Conservation (phyloP, 345 rosid species). For the Linum usitatissimum region DNA sequence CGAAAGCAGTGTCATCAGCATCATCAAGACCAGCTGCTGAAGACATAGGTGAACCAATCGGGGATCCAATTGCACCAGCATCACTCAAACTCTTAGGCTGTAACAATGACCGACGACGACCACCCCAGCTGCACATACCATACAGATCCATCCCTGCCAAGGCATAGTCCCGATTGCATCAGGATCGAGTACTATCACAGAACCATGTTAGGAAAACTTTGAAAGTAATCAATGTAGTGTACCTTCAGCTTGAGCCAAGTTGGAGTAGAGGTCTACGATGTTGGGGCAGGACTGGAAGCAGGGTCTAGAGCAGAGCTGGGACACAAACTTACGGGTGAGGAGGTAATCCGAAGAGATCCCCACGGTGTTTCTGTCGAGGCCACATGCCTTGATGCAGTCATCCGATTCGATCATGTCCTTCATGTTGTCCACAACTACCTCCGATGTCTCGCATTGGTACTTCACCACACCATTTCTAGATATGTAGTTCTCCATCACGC, state of each 20-base stretch:
- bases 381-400: constrained; percentile 20
- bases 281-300: constrained; percentile 22
- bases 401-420: constrained; percentile 19
- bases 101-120: not conserved
- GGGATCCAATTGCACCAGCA: not conserved
- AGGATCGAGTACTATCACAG: not conserved
- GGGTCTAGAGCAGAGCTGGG: constrained; percentile 22
- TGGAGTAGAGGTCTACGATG: constrained; percentile 27
- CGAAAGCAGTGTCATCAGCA: not conserved
- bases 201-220: not conserved
- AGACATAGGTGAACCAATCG: not conserved
- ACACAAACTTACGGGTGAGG: constrained; percentile 16
- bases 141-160: not conserved
- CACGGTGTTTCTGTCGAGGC: constrained; percentile 17
- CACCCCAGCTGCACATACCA: not conserved
- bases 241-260: constrained; percentile 29
- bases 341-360: constrained; percentile 27
- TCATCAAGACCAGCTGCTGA: not conserved
- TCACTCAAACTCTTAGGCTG: not conserved
- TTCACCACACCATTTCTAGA: constrained; percentile 3
- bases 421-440: constrained; percentile 14
- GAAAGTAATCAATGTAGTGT: not conserved
- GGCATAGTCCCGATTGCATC: not conserved
- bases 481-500: constrained; percentile 20
- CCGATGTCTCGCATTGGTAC: constrained; percentile 27